Evolutionary conservation across 768 basidiomycete species (phyloP).

Genomic region (Chiua virens): DNA sequence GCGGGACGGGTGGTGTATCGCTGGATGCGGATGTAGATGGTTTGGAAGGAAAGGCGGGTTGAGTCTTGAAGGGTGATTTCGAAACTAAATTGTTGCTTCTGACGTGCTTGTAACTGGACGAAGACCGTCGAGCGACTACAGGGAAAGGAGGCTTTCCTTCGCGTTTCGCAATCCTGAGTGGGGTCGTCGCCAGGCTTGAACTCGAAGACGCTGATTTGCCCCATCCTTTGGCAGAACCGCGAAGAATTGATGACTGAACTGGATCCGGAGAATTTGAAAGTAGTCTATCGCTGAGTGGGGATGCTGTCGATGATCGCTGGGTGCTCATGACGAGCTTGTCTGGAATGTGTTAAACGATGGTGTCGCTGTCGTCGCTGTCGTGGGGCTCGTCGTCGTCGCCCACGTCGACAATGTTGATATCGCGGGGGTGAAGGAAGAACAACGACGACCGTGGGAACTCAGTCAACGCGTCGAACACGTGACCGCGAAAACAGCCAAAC

Average conservation of each 20-base stretch:
- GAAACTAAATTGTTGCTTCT: slow-evolving; percentile 77
- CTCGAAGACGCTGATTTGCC: slow-evolving; percentile 39
- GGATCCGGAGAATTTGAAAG: slow-evolving; percentile 63
- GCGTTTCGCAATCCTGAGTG: slow-evolving; percentile 74
- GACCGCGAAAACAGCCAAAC: slow-evolving; percentile 23
- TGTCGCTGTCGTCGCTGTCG: slow-evolving; percentile 20
- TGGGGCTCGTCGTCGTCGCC: slow-evolving; percentile 19
- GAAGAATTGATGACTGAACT: slow-evolving; percentile 61
- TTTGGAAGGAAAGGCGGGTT: slow-evolving; percentile 49
- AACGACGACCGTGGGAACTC: slow-evolving; percentile 29
- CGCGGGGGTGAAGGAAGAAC: slow-evolving; percentile 10
- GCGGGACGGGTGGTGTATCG: slow-evolving; percentile 9
- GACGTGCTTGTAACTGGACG: slow-evolving; percentile 79
- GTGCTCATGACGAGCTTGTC: slow-evolving; percentile 28
- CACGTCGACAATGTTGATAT: slow-evolving; percentile 11
- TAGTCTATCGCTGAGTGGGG: slow-evolving; percentile 58
- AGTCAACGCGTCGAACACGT: slow-evolving; percentile 29
- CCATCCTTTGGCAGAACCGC: slow-evolving; percentile 68
- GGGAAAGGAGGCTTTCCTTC: slow-evolving; percentile 48
- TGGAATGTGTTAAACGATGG: not conserved
- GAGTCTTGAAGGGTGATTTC: slow-evolving; percentile 82
- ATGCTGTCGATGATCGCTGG: slow-evolving; percentile 31
- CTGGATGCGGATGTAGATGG: slow-evolving; percentile 16
- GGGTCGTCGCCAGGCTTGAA: slow-evolving; percentile 46
- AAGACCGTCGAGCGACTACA: slow-evolving; percentile 65